Base-by-base conservation (phyloP, 164 flowering plant species). In the Umbilicus rupestris region DNA sequence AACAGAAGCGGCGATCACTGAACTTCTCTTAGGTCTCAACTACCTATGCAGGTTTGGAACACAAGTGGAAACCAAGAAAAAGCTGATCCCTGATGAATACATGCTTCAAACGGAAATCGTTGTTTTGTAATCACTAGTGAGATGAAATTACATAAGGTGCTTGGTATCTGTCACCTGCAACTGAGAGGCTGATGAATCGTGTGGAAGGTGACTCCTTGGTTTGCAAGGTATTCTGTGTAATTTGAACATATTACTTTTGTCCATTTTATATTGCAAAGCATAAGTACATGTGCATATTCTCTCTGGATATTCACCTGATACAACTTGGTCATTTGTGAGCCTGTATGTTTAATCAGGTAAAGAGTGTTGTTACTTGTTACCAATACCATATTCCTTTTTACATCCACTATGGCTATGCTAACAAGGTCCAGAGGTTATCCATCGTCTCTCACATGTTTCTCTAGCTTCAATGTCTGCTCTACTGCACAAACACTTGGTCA, bases 21-120 rank as follows among this genome's bases (percentile, higher is more conserved):
- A 86, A 66, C 85, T 87, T 69, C 81, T 87, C 50, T 65, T 82
- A 50, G 88, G 89, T 55, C 75, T 86, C 29, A 86, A 79, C 77
- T 84, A 81, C 50, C 46, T 86, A 7, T 75, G 76, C 66, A 78
- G 81, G 69, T 72, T 76, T 39, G 70, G 71, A 35, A 68, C 60
- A 55, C 60, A 14, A 28, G 60, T 45, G 66, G 69, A 75, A 31
- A 44, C 72, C 33, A 52, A 70, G 39, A 39, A 68, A 37, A 73
- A 47, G 39, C 62, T 68, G 22, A 70, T 64, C 39, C 55, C 44
- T 68, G 58, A 47, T 62, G 63, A 50, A 22, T 33, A 65, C 70
- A 11, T 66, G 42, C 31, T 41, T 65, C 73, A 62, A 39, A 69
- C 60, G 49, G 66, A 71, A 65, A 70, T 64, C 39, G 62, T 55